Base-by-base conservation (phyloP, 2,329 filamentous ascomycete species). In the Chaetomiaceae sp. region DNA sequence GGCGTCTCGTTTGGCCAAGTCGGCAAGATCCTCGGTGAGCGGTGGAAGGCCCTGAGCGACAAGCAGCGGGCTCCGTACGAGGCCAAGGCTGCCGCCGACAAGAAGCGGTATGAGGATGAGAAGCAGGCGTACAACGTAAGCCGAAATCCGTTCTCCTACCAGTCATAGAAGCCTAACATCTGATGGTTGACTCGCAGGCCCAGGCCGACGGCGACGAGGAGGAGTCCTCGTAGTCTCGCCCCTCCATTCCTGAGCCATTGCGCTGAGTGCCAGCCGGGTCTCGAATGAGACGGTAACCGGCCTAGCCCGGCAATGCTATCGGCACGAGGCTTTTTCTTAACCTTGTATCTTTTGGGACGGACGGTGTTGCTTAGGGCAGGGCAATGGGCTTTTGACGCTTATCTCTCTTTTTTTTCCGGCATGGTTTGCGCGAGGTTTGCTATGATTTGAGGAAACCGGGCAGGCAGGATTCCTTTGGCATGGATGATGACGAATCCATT, bases 101-200 rank as follows among this genome's bases (percentile, higher is more conserved):
- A 97, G 88, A 95, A 97, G 84, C 85, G 93, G 53, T 98, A 97
- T 68, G 91, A 97, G 70, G 88, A 95, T 60, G 89, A 97, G 81
- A 98, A 98, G 81, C 84, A 85, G 58, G 86, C 81, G 56, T 98
- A 95, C 78, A 83, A 88, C 63, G 88, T 94, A 76, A 75, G 84
- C 71, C 4, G 12, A 41, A 50, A 17, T 12, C 32, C 37, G n/a
- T 17, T 33, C 17, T 32, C 7, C 12, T 5, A 14, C 29, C n/a
- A n/a, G 12, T 32, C 14, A 19, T 36, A 43, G 43, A 24, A 26
- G 41, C 32, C n/a, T 41, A 20, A 2, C 33, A 24, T 44, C 44
- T 47, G 2, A 47, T 38, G 29, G 26, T 48, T 51, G 40, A 54
- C 38, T 20, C 50, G 44, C 39, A 49, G 48, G 47, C 62, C 58